Conservation (phyloP, 371 early-diverging fungal genomes). For the Smittium culicis region DNA sequence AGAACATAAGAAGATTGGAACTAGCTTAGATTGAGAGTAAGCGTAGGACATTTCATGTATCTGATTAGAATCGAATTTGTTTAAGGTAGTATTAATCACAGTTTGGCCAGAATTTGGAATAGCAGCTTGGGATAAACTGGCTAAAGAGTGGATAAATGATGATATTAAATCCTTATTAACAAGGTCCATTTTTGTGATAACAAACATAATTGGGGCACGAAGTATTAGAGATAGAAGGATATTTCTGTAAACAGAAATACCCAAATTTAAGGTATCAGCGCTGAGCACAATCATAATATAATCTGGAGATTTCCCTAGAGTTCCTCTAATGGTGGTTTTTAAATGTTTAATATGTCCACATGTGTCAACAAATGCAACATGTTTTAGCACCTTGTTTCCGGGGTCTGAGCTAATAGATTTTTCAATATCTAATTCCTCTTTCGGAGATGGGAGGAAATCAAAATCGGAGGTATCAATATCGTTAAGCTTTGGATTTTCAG, state of each 20-base stretch:
- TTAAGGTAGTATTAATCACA: not conserved
- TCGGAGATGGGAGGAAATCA: constrained; percentile 16
- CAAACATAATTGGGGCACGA: constrained; percentile 21
- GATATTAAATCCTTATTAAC: constrained; percentile 18
- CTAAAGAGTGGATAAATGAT: constrained; percentile 16
- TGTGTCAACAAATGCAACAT: constrained; percentile 30
- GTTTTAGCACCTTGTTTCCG: constrained; percentile 6
- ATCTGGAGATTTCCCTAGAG: constrained; percentile 23
- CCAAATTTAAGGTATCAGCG: constrained; percentile 14
- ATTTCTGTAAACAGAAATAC: constrained; percentile 19
- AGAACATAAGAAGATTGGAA: constrained; percentile 5
- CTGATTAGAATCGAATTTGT: not conserved
- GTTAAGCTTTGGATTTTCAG: constrained; percentile 27
- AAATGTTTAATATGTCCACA: constrained; percentile 30
- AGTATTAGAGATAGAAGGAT: constrained; percentile 21
- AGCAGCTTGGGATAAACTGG: constrained; percentile 13
- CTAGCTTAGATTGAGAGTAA: not conserved
- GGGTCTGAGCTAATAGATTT: not conserved
- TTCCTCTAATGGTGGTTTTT: constrained; percentile 27
- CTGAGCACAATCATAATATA: constrained; percentile 21
- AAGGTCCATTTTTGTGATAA: constrained; percentile 30
- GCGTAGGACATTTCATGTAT: not conserved
- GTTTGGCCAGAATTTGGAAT: constrained; percentile 20
- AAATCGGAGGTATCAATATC: constrained; percentile 26
- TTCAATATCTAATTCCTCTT: not conserved